Conservation (phyloP, 768 basidiomycete genomes). For the Cystoderma amianthinum region DNA sequence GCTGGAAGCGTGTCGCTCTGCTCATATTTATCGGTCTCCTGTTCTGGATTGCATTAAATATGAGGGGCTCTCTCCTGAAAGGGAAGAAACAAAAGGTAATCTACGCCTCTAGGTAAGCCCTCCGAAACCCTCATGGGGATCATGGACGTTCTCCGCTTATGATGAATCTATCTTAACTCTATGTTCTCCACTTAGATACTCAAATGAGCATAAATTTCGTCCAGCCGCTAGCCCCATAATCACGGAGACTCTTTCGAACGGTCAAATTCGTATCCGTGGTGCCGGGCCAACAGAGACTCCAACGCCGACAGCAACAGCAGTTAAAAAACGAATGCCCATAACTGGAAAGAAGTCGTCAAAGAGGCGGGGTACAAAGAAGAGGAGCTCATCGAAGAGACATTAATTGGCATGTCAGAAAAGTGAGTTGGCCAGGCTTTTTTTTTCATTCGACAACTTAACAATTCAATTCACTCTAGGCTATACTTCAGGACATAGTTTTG, state of each 20-base stretch:
- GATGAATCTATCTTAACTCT: no score
- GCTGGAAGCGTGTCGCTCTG: conserved; percentile 7
- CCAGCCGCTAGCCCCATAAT: conserved; percentile 14
- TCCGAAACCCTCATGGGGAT: no score
- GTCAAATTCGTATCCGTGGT: conserved; percentile 9
- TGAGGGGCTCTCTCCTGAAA: conserved; percentile 1
- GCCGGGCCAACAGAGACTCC: conserved; percentile 7
- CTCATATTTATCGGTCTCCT: conserved; percentile 3
- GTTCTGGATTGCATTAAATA: conserved; percentile 4
- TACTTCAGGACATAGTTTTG: no score
- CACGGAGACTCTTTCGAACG: conserved; percentile 12
- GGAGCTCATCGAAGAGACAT: no score
- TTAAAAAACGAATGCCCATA: conserved; percentile 6
- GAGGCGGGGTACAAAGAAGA: conserved; percentile 4
- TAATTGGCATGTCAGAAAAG: no score
- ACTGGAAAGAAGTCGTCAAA: no score
- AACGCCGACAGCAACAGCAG: conserved; percentile 4
- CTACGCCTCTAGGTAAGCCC: conserved; percentile 12
- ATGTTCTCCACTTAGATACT: conserved; percentile 7
- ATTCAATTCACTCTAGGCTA: no score
- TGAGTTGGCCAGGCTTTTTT: no score
- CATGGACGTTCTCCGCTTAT: no score
- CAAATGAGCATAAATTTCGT: conserved; percentile 13
- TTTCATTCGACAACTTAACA: no score
- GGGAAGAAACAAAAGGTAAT: conserved; percentile 7